phyloP scores from a whole-genome alignment of 1,284 basidiomycete species.

The Spongispora temasekensis region DNA sequence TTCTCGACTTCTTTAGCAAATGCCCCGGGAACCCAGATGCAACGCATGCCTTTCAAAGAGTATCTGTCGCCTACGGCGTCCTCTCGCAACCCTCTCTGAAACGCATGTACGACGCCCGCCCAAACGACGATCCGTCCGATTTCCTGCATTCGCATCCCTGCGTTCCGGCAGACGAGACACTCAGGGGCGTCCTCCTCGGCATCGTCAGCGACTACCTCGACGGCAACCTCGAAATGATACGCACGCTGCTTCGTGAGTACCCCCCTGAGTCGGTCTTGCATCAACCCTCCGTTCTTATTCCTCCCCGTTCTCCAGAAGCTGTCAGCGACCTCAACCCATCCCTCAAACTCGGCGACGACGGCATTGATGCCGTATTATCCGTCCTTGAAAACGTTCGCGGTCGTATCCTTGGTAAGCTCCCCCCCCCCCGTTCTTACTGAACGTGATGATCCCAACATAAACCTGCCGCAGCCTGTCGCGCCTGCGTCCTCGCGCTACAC shows the following conservation, averaged over 20 bases:
- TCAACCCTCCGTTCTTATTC: neutral
- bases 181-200: slow-evolving; percentile 70
- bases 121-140: slow-evolving; percentile 49
- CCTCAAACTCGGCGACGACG: slow-evolving; percentile 69
- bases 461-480: slow-evolving; percentile 58
- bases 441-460: neutral
- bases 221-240: slow-evolving; percentile 81
- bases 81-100: slow-evolving; percentile 72
- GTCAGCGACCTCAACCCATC: slow-evolving; percentile 74
- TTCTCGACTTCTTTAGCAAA: slow-evolving; percentile 70
- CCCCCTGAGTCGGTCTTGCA: too few relatives aligned
- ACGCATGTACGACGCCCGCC: slow-evolving; percentile 66
- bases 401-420: slow-evolving; percentile 61
- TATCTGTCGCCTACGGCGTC: slow-evolving; percentile 81
- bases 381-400: slow-evolving; percentile 66
- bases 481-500: slow-evolving; percentile 74
- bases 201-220: slow-evolving; percentile 83
- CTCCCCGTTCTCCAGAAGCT: slow-evolving; percentile 49
- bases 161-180: slow-evolving; percentile 70
- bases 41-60: slow-evolving; percentile 83
- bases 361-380: slow-evolving; percentile 64
- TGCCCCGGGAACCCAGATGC: slow-evolving; percentile 76
- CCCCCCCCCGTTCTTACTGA: neutral
- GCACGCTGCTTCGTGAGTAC: slow-evolving; percentile 70
- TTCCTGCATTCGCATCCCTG: slow-evolving; percentile 53